Evolutionary conservation across 805 yeast species (phyloP).

Genomic region (Kockiozyma suomiensis): DNA sequence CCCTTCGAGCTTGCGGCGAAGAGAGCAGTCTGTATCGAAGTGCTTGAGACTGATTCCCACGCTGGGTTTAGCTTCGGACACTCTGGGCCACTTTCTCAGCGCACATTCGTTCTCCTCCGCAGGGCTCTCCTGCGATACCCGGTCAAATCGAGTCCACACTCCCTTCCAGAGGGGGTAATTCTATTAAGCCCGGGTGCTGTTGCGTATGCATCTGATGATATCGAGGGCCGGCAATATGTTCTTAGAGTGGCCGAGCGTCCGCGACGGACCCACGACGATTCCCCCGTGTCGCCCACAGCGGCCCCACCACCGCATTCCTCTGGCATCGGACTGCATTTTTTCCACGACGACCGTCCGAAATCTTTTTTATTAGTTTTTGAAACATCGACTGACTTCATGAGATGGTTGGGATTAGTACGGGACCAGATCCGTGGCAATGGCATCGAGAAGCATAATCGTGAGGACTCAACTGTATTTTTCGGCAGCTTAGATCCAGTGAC

Average conservation of each 20-base stretch:
- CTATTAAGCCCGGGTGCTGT: constrained; percentile 21
- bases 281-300: not conserved
- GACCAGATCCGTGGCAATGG: constrained; percentile 14
- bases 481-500: constrained; percentile 7
- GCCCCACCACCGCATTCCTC: constrained; percentile 5
- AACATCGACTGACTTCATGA: constrained; percentile 23
- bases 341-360: constrained; percentile 21
- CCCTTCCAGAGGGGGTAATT: constrained; percentile 20
- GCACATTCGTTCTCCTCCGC: constrained; percentile 24
- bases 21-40: constrained; percentile 16
- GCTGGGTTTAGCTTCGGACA: constrained; percentile 6
- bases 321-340: constrained; percentile 14
- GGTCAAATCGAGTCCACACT: not conserved
- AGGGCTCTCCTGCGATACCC: constrained; percentile 24
- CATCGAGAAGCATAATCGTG: not conserved
- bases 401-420: constrained; percentile 28
- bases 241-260: constrained; percentile 23
- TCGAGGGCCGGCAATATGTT: constrained; percentile 29
- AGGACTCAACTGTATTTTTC: not conserved
- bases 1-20: constrained; percentile 15
- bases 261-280: not conserved
- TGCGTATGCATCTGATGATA: constrained; percentile 33
- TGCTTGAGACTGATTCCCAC: constrained; percentile 11
- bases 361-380: constrained; percentile 19
- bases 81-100: constrained; percentile 1